Base-by-base conservation (phyloP, 352 stramenopile genomes). In the Globisporangium ultimum region DNA sequence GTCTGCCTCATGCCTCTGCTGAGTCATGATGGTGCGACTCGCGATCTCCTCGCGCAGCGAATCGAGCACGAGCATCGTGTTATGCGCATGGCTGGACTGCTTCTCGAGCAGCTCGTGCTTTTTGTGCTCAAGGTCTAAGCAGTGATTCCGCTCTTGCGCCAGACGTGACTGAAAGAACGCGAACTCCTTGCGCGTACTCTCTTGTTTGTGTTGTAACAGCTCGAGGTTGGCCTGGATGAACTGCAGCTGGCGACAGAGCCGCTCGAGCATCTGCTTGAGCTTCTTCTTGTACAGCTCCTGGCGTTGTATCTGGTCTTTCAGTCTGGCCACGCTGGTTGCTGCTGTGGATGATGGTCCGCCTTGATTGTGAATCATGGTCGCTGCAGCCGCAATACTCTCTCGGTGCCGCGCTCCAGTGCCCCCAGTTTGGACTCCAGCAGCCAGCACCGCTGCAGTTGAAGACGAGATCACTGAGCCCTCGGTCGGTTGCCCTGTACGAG, bases 261-360 rank as follows among this genome's bases (percentile, higher is more conserved):
- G 73, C 2, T 82, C 74, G 20, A 77, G 63, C 63, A 88, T 70
- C n/a, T 68, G 63, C 2, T 61, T 60, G 13, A 89, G 56, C 34
- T 71, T 71, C 64, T 84, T 84, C 53, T 81, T 83, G 73, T 88
- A 89, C 17, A 66, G 58, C 7, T 82, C 75, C 38, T 77, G 68
- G 18, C 67, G 74, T 2, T 61, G 67, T 20, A 80, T 70, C 42
- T 89, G 61, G 15, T 82, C 57, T 60, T 80, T 70, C 32, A 88
- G 61, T 28, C 45, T 50, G 1, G 54, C 50, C 0, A 71, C 17
- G n/a, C 20, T 20, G 8, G 47, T 10, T 17, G 18, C 14, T 15
- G 34, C 18, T 18, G 48, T 12, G 13, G n/a, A n/a, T n/a, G 10
- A 55, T 24, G 11, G 18, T 0, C 43, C 22, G 12, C 22, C 40